A percentile compares a stretch with the other conserved stretches of the same genome.
Conservation (phyloP, 2,329 filamentous ascomycete species). For the Penicillium sclerotigenum region DNA sequence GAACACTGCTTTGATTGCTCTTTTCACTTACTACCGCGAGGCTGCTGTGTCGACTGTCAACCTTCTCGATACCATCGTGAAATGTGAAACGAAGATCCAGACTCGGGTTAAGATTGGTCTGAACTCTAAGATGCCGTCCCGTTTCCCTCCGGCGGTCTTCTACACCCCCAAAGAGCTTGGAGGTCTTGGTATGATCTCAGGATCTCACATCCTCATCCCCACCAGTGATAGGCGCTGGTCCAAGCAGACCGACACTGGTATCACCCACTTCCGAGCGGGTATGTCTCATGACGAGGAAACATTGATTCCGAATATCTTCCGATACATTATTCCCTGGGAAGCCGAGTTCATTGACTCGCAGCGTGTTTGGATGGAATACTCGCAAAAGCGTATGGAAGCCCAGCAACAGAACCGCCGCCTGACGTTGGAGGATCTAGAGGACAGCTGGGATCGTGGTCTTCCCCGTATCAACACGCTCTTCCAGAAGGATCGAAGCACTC, state of each 20-base stretch:
- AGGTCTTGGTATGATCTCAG: slow-evolving; percentile 97
- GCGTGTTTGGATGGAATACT: slow-evolving; percentile 98
- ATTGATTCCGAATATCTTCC: slow-evolving; percentile 96
- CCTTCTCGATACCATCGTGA: slow-evolving; percentile 94
- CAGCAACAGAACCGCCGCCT: slow-evolving; percentile 95
- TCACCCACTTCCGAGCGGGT: slow-evolving; percentile 93
- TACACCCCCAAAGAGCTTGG: slow-evolving; percentile 98
- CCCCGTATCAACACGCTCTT: slow-evolving; percentile 98
- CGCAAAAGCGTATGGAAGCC: slow-evolving; percentile 93
- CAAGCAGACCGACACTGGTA: slow-evolving; percentile 94
- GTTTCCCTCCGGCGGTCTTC: slow-evolving; percentile 97
- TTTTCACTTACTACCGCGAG: slow-evolving; percentile 98
- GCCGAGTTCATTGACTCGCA: slow-evolving; percentile 99
- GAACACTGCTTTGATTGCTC: slow-evolving; percentile 94
- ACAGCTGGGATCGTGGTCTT: slow-evolving; percentile 96
- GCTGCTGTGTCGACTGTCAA: slow-evolving; percentile 94
- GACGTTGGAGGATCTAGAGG: slow-evolving; percentile 92
- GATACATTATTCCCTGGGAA: slow-evolving; percentile 99
- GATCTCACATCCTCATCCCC: slow-evolving; percentile 94
- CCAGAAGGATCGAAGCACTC: slow-evolving; percentile 94
- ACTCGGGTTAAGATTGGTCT: slow-evolving; percentile 97
- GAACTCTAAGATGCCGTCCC: slow-evolving; percentile 98
- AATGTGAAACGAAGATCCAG: slow-evolving; percentile 99
- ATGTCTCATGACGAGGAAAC: slow-evolving; percentile 99
- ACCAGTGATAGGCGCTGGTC: slow-evolving; percentile 98